These are phyloP conservation scores for Candida tropicalis DNA, from an alignment of 1,139 yeast genomes.

Conservation along the genomic window DNA sequence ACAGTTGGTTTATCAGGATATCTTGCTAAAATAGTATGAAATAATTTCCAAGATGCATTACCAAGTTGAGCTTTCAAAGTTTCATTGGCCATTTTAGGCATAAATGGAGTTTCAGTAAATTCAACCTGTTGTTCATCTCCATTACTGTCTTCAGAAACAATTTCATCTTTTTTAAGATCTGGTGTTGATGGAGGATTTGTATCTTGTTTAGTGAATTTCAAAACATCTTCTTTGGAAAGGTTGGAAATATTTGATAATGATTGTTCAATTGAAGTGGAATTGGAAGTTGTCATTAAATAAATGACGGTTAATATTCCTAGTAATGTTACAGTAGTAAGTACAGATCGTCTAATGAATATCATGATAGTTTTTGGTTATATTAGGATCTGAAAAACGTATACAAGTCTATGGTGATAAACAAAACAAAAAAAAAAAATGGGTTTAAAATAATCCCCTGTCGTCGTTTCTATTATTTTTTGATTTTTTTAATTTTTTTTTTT, in stretches of 20 bases:
- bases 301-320: slow-evolving; percentile 26
- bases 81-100: slow-evolving; percentile 81
- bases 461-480: too few relatives aligned
- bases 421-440: too few relatives aligned
- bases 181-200: not conserved
- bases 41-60: slow-evolving; percentile 81
- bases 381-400: not conserved
- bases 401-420: too few relatives aligned
- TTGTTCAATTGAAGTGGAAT: slow-evolving; percentile 17
- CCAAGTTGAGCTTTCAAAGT: slow-evolving; percentile 74
- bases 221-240: slow-evolving; percentile 7
- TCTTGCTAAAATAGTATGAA: slow-evolving; percentile 89
- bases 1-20: slow-evolving; percentile 80
- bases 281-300: slow-evolving; percentile 29
- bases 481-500: too few relatives aligned
- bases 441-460: too few relatives aligned
- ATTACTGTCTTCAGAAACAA: not conserved
- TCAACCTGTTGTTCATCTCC: slow-evolving; percentile 1
- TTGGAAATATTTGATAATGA: slow-evolving; percentile 18
- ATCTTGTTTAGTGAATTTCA: slow-evolving; percentile 4
- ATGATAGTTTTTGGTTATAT: slow-evolving; percentile 12
- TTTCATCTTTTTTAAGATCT: slow-evolving; percentile 1
- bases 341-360: slow-evolving; percentile 28
- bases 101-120: slow-evolving; percentile 58
- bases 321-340: slow-evolving; percentile 27